phyloP scores from a whole-genome alignment of 495 filamentous ascomycete species.

The Apiosordaria backusii region DNA sequence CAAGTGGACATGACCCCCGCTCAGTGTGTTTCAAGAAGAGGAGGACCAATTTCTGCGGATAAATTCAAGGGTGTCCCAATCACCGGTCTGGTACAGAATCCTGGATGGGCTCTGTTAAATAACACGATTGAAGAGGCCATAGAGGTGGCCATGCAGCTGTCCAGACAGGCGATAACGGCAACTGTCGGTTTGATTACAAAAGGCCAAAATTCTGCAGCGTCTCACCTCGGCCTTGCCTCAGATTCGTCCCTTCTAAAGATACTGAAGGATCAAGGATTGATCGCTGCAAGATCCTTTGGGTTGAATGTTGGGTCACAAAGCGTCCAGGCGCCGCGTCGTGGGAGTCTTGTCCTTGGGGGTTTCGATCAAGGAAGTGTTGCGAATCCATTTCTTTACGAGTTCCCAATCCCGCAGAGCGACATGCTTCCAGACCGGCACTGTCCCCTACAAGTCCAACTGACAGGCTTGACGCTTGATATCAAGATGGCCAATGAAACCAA shows the following conservation, averaged over 20 bases:
- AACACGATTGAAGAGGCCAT: conserved; percentile 12
- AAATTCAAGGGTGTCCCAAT: background rate
- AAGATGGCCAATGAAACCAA: background rate
- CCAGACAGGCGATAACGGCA: conserved; percentile 2
- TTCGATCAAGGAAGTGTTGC: conserved; percentile 18
- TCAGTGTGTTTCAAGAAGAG: conserved; percentile 18
- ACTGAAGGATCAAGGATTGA: conserved; percentile 14
- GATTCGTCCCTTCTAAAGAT: conserved; percentile 5
- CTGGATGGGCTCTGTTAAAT: conserved; percentile 9
- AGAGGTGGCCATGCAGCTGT: conserved; percentile 9
- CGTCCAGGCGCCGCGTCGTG: conserved; percentile 10
- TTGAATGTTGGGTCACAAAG: conserved; percentile 23
- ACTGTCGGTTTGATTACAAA: conserved; percentile 12
- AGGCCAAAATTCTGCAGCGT: conserved; percentile 17
- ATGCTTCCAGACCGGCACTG: conserved; percentile 9
- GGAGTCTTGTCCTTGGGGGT: conserved; percentile 20
- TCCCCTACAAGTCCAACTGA: conserved; percentile 18
- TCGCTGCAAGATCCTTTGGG: conserved; percentile 17
- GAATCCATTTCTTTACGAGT: conserved; percentile 12
- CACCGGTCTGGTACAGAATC: conserved; percentile 8
- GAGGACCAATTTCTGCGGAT: conserved; percentile 5
- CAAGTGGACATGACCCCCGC: background rate
- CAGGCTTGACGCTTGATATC: conserved; percentile 5
- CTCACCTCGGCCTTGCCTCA: conserved; percentile 18
- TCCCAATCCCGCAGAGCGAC: background rate